Evolutionary conservation across 163 green algal species (phyloP).

Genomic region (Scenedesmus sp.): DNA sequence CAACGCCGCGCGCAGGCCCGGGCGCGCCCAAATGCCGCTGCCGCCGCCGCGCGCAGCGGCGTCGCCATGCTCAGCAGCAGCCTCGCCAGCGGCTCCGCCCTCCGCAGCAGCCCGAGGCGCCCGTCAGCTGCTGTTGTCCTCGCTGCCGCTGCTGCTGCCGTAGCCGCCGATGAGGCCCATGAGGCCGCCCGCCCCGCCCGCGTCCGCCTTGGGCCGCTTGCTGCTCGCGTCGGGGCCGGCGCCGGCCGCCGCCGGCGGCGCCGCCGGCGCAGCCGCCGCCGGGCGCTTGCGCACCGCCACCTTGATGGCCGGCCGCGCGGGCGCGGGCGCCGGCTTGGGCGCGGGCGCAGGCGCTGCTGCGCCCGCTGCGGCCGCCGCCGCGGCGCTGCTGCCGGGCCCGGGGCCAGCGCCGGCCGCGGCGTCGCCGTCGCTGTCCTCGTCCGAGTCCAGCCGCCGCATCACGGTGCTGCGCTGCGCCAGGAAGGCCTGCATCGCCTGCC

Average conservation of each 20-base stretch:
- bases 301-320: background rate
- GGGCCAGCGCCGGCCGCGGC: background rate
- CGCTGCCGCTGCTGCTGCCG: slow-evolving; percentile 29
- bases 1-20: too few relatives aligned
- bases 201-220: too few relatives aligned
- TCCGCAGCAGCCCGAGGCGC: too few relatives aligned
- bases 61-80: too few relatives aligned
- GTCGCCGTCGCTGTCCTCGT: slow-evolving; percentile 7
- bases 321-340: background rate
- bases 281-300: slow-evolving; percentile 23
- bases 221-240: too few relatives aligned
- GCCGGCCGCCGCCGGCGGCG: too few relatives aligned
- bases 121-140: background rate
- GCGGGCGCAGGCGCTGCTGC: background rate
- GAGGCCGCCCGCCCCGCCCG: background rate
- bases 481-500: slow-evolving; percentile 54
- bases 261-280: too few relatives aligned
- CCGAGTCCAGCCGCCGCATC: slow-evolving; percentile 38
- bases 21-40: too few relatives aligned
- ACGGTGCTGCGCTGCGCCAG: slow-evolving; percentile 36
- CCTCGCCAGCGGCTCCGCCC: too few relatives aligned
- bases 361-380: background rate
- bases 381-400: background rate
- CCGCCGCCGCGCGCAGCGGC: too few relatives aligned
- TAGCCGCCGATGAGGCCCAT: slow-evolving; percentile 24